A percentile compares a stretch with the other conserved stretches of the same genome.
phyloP scores from a whole-genome alignment of 2,329 filamentous ascomycete species.

The Aspergillus proliferans region DNA sequence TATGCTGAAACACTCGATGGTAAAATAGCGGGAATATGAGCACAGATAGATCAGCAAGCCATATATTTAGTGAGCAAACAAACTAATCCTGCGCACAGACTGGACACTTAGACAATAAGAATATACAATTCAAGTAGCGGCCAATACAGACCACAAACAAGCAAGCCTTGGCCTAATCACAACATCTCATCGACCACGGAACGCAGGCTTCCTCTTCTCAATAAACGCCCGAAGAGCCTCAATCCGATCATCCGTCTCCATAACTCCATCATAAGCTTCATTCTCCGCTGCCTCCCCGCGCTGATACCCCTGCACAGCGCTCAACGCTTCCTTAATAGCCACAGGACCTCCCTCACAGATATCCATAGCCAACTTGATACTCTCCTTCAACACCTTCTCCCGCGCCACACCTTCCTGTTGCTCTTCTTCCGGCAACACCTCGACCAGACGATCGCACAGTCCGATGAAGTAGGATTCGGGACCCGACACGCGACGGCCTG shows the following conservation, averaged over 20 bases:
- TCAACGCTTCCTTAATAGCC: slow-evolving; percentile 70
- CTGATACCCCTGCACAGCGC: slow-evolving; percentile 65
- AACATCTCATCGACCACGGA: slow-evolving; percentile 48
- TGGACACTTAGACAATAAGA: too few species aligned
- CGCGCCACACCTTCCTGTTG: slow-evolving; percentile 54
- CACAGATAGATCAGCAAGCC: too few species aligned
- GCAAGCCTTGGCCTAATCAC: neutral
- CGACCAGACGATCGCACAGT: slow-evolving; percentile 81
- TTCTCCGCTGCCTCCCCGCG: slow-evolving; percentile 72
- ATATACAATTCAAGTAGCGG: neutral
- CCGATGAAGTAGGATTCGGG: slow-evolving; percentile 88
- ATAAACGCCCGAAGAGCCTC: slow-evolving; percentile 84
- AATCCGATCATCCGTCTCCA: slow-evolving; percentile 76
- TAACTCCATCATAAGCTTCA: slow-evolving; percentile 74
- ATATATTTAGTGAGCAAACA: too few species aligned
- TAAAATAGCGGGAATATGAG: too few species aligned
- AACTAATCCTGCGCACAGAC: too few species aligned
- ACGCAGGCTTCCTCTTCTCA: slow-evolving; percentile 66
- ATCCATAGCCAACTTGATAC: slow-evolving; percentile 70
- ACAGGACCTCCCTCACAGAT: slow-evolving; percentile 88
- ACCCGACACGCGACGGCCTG: slow-evolving; percentile 75
- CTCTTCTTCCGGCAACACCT: slow-evolving; percentile 56
- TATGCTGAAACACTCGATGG: too few species aligned
- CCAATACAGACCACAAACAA: neutral
- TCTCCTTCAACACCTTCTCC: slow-evolving; percentile 64